Evolutionary conservation across 768 basidiomycete genomes (phyloP).

Genomic region (Lentinula edodes): DNA sequence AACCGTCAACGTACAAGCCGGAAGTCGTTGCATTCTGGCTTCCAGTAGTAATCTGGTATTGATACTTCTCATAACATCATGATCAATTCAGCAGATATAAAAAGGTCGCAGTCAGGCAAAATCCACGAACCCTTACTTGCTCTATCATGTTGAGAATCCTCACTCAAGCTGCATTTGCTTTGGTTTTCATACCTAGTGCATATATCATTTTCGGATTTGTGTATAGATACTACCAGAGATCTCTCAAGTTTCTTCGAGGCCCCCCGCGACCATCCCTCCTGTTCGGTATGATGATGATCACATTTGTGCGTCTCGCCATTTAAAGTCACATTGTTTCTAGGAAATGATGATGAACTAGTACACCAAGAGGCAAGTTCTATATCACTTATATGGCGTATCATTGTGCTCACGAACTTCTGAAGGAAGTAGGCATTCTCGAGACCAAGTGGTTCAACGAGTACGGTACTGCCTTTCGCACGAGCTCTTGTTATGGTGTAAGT

Average conservation of each 20-base stretch:
- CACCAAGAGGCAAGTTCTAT: background rate
- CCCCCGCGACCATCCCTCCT: background rate
- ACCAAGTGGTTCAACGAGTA: constrained; percentile 1
- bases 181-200: background rate
- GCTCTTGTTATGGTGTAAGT: background rate
- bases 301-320: background rate
- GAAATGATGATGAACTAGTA: background rate
- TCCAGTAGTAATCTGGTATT: too few species aligned
- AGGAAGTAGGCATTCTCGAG: background rate
- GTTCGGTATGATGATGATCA: background rate
- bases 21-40: too few species aligned
- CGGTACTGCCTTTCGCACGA: background rate
- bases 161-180: background rate
- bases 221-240: background rate
- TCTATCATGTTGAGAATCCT: background rate
- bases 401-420: background rate
- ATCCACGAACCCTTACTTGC: background rate
- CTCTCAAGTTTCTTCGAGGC: background rate
- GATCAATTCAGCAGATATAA: background rate
- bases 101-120: background rate
- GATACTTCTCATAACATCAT: too few species aligned
- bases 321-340: background rate
- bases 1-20: too few species aligned
- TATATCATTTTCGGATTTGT: background rate
- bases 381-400: background rate